Conservation (phyloP, 2,329 filamentous ascomycete genomes). For the Pezizomycotina sp. region DNA sequence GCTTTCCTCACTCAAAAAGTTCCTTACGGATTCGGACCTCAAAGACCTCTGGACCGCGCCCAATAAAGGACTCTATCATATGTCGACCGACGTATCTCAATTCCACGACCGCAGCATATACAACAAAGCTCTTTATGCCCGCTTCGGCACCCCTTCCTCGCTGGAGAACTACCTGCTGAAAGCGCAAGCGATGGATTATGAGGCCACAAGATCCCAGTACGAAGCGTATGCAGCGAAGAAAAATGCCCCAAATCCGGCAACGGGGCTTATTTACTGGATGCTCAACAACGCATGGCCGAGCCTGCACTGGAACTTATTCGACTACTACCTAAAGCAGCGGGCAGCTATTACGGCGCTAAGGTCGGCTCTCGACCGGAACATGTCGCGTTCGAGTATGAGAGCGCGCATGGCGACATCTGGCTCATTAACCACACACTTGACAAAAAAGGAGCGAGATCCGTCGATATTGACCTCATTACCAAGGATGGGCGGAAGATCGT, state of each 20-base stretch:
- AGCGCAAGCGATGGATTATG: too few species aligned
- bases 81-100: too few species aligned
- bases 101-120: too few species aligned
- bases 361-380: conserved; percentile 37
- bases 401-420: conserved; percentile 30
- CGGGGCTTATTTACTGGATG: conserved; percentile 52
- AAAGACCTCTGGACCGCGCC: conserved; percentile 41
- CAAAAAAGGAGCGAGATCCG: conserved; percentile 29
- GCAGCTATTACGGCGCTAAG: conserved; percentile 45
- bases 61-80: conserved; percentile 41
- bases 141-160: too few species aligned
- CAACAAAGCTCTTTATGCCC: too few species aligned
- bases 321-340: conserved; percentile 44
- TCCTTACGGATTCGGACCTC: conserved; percentile 37
- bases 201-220: too few species aligned
- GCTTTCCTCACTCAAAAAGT: conserved; percentile 37
- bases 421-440: conserved; percentile 40
- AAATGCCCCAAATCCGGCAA: conserved; percentile 38
- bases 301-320: conserved; percentile 49
- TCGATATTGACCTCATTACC: too few species aligned
- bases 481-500: too few species aligned
- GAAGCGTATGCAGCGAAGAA: conserved; percentile 41
- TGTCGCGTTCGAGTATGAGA: conserved; percentile 39
- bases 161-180: too few species aligned
- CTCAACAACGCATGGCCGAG: conserved; percentile 48